phyloP scores from a whole-genome alignment of 208 protist species.

The Leishmania lainsoni region DNA sequence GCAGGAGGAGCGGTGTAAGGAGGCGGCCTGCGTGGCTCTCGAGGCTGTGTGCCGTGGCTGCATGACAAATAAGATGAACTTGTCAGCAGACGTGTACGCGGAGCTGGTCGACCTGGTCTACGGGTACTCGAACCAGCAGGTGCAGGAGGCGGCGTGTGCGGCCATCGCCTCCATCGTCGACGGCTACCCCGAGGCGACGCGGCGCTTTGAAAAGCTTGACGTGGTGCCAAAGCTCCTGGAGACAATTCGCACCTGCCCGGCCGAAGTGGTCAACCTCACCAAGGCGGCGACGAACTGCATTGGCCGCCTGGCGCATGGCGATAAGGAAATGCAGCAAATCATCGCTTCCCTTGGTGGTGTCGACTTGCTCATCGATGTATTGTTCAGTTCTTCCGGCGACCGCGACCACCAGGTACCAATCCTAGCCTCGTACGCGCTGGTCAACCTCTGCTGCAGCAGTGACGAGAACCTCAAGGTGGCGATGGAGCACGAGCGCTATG shows the following conservation, averaged over 20 bases:
- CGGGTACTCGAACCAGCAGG: constrained; percentile 90
- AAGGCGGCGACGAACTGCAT: constrained; percentile 90
- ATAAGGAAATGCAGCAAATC: constrained; percentile 69
- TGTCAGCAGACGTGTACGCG: constrained; percentile 62
- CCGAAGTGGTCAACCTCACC: constrained; percentile 86
- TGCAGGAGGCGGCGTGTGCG: constrained; percentile 88
- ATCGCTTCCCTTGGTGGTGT: constrained; percentile 84
- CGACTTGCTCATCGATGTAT: constrained; percentile 84
- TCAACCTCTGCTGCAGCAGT: constrained; percentile 91
- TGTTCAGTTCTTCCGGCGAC: constrained; percentile 82
- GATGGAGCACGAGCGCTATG: constrained; percentile 71
- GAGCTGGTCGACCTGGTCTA: constrained; percentile 85
- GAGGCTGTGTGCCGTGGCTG: constrained; percentile 82
- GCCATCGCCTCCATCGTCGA: constrained; percentile 88
- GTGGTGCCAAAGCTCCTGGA: constrained; percentile 87
- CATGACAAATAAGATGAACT: constrained; percentile 67
- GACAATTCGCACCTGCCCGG: constrained; percentile 83
- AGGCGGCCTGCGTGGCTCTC: constrained; percentile 86
- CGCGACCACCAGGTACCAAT: constrained; percentile 91
- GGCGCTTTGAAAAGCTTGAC: constrained; percentile 65
- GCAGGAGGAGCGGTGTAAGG: constrained; percentile 91
- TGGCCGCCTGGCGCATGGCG: constrained; percentile 85
- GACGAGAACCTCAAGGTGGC: constrained; percentile 74
- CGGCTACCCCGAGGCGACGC: constrained; percentile 58
- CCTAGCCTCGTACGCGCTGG: constrained; percentile 88